Evolutionary conservation across 768 basidiomycete genomes (phyloP).

Genomic region (Kwoniella sp.): DNA sequence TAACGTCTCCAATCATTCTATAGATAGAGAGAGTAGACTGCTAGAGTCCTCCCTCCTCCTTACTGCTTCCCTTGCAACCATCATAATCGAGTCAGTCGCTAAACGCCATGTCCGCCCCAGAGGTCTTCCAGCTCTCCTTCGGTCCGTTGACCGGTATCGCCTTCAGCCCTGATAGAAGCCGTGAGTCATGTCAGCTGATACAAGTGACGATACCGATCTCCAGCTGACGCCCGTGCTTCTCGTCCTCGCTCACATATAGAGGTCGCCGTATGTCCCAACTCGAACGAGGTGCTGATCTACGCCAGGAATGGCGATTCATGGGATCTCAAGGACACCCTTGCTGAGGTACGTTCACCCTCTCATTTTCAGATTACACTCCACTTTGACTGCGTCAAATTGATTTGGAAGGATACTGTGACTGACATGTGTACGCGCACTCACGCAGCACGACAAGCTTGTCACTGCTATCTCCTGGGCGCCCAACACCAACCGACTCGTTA

Average conservation of each 20-base stretch:
- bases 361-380: background rate
- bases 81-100: background rate
- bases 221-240: no score
- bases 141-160: conserved; percentile 84
- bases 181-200: conserved; percentile 63
- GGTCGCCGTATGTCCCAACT: conserved; percentile 86
- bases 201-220: no score
- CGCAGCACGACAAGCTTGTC: conserved; percentile 93
- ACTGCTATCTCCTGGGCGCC: conserved; percentile 99
- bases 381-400: background rate
- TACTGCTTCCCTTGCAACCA: background rate
- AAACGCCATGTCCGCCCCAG: conserved; percentile 66
- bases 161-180: conserved; percentile 82
- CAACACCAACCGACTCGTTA: conserved; percentile 93
- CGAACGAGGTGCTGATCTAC: conserved; percentile 82
- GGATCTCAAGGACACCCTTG: conserved; percentile 67
- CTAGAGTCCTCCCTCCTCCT: conserved; percentile 65
- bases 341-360: conserved; percentile 76
- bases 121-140: conserved; percentile 76
- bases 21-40: conserved; percentile 72
- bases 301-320: conserved; percentile 57
- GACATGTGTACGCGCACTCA: background rate
- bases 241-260: no score
- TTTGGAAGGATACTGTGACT: background rate
- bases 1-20: background rate